phyloP scores from a whole-genome alignment of 2,329 filamentous ascomycete genomes.

The Pestalotiopsis sp. region DNA sequence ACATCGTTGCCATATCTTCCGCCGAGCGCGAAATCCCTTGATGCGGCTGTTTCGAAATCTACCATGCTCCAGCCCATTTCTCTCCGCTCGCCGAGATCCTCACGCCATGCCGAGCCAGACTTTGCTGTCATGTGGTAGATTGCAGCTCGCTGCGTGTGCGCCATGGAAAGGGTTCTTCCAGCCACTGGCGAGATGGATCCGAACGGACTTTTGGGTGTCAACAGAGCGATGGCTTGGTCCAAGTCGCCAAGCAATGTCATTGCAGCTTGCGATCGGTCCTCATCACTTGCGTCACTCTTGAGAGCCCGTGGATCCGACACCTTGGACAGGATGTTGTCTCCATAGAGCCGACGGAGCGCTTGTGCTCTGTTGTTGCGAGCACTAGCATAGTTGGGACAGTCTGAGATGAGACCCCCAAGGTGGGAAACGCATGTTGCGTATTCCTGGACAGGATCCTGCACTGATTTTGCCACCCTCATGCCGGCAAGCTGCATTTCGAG shows the following conservation, averaged over 20 bases:
- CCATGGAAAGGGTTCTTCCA: slow-evolving; percentile 67
- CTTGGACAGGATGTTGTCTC: slow-evolving; percentile 57
- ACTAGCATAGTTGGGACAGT: slow-evolving; percentile 68
- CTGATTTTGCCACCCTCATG: slow-evolving; percentile 35
- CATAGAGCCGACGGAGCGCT: slow-evolving; percentile 61
- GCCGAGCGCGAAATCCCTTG: slow-evolving; percentile 63
- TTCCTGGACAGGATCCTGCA: slow-evolving; percentile 39
- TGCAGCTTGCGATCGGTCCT: slow-evolving; percentile 41
- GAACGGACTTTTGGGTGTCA: slow-evolving; percentile 53
- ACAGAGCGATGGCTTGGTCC: slow-evolving; percentile 57
- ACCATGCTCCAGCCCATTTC: slow-evolving; percentile 54
- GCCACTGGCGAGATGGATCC: slow-evolving; percentile 63
- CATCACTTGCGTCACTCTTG: slow-evolving; percentile 35
- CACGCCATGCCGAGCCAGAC: slow-evolving; percentile 35
- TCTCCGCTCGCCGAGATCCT: slow-evolving; percentile 42
- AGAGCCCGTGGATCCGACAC: slow-evolving; percentile 42
- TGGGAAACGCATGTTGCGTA: slow-evolving; percentile 50
- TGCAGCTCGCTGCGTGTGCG: slow-evolving; percentile 72
- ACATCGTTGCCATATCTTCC: slow-evolving; percentile 68
- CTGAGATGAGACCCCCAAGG: slow-evolving; percentile 57
- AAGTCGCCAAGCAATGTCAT: slow-evolving; percentile 53
- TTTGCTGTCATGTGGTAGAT: slow-evolving; percentile 64
- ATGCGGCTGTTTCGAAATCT: slow-evolving; percentile 64
- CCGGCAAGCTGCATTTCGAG: slow-evolving; percentile 55
- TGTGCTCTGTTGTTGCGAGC: slow-evolving; percentile 77